Percentiles rank a stretch among this genome's conserved stretches.
Conservation (phyloP, 805 yeast species). For the Starmerella apis region DNA sequence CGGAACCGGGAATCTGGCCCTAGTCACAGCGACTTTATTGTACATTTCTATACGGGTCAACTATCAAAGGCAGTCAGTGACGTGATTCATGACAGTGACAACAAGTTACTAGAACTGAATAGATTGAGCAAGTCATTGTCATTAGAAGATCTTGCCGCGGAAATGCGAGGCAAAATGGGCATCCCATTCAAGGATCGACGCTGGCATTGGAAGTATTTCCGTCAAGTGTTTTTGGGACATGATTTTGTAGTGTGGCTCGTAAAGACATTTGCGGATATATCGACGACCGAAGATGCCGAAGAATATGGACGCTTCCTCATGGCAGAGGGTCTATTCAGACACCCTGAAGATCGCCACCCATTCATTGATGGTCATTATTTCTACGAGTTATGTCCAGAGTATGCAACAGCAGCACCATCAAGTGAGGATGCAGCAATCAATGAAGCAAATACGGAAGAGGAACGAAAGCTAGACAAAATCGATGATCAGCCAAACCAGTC, state of each 20-base stretch:
- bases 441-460: background rate
- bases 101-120: conserved; percentile 17
- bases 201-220: conserved; percentile 82
- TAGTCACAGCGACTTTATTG: conserved; percentile 16
- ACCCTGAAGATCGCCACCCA: conserved; percentile 72
- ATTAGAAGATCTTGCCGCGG: conserved; percentile 46
- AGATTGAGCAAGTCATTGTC: conserved; percentile 33
- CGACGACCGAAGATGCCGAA: conserved; percentile 73
- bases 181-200: conserved; percentile 62
- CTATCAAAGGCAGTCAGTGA: conserved; percentile 54
- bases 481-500: background rate
- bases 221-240: conserved; percentile 70
- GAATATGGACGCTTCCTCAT: conserved; percentile 67
- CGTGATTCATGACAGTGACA: conserved; percentile 35
- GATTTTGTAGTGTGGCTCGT: conserved; percentile 80
- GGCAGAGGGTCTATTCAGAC: conserved; percentile 62
- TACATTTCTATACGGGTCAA: conserved; percentile 74
- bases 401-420: conserved; percentile 24
- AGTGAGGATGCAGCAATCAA: background rate
- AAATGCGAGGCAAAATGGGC: conserved; percentile 54
- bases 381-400: conserved; percentile 57
- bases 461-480: background rate
- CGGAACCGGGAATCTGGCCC: conserved; percentile 20
- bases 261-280: conserved; percentile 67
- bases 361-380: conserved; percentile 90